Percentiles rank a stretch among this genome's conserved stretches.
phyloP scores from a whole-genome alignment of 2,329 filamentous ascomycete genomes.

The Reticulascus tulasneorum region DNA sequence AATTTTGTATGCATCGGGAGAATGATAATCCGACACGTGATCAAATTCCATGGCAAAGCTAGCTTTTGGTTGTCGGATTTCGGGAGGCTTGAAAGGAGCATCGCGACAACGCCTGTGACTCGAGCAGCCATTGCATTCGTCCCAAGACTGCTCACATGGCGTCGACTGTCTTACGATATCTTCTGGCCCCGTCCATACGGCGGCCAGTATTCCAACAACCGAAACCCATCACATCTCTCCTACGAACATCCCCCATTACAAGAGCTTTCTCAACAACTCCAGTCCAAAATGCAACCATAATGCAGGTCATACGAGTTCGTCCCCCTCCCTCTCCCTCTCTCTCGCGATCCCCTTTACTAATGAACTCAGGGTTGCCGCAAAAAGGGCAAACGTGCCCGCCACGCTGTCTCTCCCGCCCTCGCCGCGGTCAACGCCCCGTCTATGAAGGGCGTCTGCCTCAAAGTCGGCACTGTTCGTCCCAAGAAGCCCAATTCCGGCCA shows the following conservation, averaged over 20 bases:
- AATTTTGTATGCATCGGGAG: too few species aligned
- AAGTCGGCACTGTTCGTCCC: constrained; percentile 88
- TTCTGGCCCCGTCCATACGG: constrained; percentile 25
- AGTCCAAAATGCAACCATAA: constrained; percentile 59
- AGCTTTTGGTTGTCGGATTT: too few species aligned
- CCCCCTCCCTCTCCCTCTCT: not conserved
- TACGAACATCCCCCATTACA: constrained; percentile 16
- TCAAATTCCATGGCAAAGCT: too few species aligned
- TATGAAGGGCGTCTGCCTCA: constrained; percentile 93
- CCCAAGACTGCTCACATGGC: too few species aligned
- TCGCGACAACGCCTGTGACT: too few species aligned
- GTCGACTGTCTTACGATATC: constrained; percentile 29
- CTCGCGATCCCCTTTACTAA: not conserved
- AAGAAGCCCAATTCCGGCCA: constrained; percentile 99
- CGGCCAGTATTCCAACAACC: constrained; percentile 15
- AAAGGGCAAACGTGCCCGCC: constrained; percentile 69
- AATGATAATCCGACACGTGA: too few species aligned
- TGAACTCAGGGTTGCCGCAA: constrained; percentile 65
- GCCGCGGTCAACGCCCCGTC: constrained; percentile 64
- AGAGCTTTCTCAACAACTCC: constrained; percentile 57
- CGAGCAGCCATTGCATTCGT: too few species aligned
- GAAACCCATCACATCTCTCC: constrained; percentile 13
- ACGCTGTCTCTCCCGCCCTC: constrained; percentile 84
- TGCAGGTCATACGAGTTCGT: constrained; percentile 62
- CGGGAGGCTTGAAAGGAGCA: too few species aligned